These are phyloP conservation scores for Cladosporium sphaerospermum DNA, from an alignment of 2,329 filamentous ascomycete species.

Conservation along the genomic window DNA sequence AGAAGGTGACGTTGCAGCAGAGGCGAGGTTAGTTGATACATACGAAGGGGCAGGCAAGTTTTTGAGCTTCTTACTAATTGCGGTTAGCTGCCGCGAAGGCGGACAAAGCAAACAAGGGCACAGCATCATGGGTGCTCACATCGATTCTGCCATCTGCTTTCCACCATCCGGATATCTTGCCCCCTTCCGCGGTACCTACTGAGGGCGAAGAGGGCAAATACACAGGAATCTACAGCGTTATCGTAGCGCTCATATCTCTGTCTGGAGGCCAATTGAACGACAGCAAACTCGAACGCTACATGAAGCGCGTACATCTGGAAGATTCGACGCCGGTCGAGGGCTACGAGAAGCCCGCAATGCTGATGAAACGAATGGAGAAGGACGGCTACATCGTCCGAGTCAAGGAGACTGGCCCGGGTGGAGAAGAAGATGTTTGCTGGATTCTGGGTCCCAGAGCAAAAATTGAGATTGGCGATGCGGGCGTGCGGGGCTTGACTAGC, in stretches of 20 bases:
- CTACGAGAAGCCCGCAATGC: conserved; percentile 63
- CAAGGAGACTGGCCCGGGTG: conserved; percentile 57
- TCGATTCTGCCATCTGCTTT: conserved; percentile 65
- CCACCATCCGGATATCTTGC: conserved; percentile 57
- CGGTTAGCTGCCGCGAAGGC: conserved; percentile 48
- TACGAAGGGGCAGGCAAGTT: not conserved
- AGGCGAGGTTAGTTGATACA: conserved; percentile 55
- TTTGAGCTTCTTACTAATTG: not conserved
- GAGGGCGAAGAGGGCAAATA: conserved; percentile 69
- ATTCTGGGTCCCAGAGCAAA: conserved; percentile 78
- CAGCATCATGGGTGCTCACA: conserved; percentile 63
- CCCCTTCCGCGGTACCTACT: conserved; percentile 61
- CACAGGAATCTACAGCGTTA: conserved; percentile 69
- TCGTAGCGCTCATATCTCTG: conserved; percentile 71
- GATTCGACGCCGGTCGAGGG: conserved; percentile 55
- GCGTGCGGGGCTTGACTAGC: conserved; percentile 63
- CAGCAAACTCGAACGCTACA: conserved; percentile 68
- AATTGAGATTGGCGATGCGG: conserved; percentile 73
- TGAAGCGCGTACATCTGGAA: conserved; percentile 69
- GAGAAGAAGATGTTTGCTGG: conserved; percentile 74
- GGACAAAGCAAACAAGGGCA: conserved; percentile 36
- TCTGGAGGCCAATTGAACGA: conserved; percentile 67
- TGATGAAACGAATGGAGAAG: conserved; percentile 67
- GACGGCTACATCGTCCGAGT: conserved; percentile 78
- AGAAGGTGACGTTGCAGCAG: conserved; percentile 75